Percentiles rank a stretch among this genome's conserved stretches.
phyloP scores from a whole-genome alignment of 805 yeast genomes.

The Yamadazyma scolyti region DNA sequence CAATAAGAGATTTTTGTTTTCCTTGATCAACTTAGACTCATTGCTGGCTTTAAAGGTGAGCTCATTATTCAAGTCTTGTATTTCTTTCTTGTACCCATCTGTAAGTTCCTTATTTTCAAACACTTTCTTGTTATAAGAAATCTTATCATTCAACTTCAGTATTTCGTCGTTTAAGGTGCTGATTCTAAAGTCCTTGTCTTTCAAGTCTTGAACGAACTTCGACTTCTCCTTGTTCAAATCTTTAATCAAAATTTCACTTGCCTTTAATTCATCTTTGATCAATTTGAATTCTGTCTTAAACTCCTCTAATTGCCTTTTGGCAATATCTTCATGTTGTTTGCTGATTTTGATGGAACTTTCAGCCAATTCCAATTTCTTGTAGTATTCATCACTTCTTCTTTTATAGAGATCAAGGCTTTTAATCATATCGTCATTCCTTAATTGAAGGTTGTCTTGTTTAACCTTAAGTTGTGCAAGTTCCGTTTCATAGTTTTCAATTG shows the following conservation, averaged over 20 bases:
- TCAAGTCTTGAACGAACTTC: conserved; percentile 51
- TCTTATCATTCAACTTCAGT: conserved; percentile 52
- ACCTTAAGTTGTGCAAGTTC: conserved; percentile 49
- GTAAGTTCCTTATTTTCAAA: conserved; percentile 38
- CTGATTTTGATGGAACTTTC: conserved; percentile 68
- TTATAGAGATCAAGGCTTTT: conserved; percentile 60
- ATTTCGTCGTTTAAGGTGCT: conserved; percentile 47
- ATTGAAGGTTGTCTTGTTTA: conserved; percentile 51
- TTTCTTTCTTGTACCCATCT: conserved; percentile 47
- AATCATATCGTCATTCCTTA: conserved; percentile 54
- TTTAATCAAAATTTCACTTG: conserved; percentile 50
- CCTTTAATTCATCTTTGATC: conserved; percentile 48
- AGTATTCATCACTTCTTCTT: conserved; percentile 70
- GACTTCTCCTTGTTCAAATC: conserved; percentile 49
- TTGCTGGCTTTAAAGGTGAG: conserved; percentile 52
- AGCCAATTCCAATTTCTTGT: conserved; percentile 68
- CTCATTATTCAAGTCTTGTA: conserved; percentile 51
- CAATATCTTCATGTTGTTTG: conserved; percentile 54
- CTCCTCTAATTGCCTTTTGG: conserved; percentile 49
- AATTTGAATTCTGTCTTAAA: conserved; percentile 39
- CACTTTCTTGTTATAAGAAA: conserved; percentile 48
- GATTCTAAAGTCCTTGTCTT: conserved; percentile 55
- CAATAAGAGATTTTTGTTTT: conserved; percentile 55
- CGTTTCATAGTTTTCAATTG: conserved; percentile 32
- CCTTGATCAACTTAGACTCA: conserved; percentile 66